Base-by-base conservation (phyloP, 83 land plant genomes). In the Thuja plicata region DNA sequence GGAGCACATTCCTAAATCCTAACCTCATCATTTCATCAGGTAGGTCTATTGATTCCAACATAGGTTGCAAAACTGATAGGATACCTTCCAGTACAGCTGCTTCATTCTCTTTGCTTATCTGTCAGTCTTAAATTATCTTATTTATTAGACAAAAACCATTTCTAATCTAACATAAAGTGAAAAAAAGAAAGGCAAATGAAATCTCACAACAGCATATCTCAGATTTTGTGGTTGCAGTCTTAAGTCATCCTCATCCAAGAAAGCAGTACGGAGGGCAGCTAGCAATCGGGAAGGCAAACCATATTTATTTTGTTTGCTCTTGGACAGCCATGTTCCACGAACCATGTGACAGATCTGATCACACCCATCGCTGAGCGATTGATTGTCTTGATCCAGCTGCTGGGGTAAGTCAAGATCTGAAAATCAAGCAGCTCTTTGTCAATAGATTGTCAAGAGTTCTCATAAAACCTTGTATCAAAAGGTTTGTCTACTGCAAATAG, bases 261-360 rank as follows among this genome's bases (percentile, higher is more conserved):
- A 78, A 84, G 90, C 85, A 41, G 79, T 62, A 38, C 95, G 92
- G 11, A 95, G 92, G 88, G 89, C 84, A 32, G 91, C 86, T 62
- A 95, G 79, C 48, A 95, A 57, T 43, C 87, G 91, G 17, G 92
- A n/a, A 11, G 96, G 95, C 90, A 95, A 71, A 16, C 96, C 95
- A 87, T 92, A 93, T 27, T 89, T 87, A 66, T 81, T 89, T 21
- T 34, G 78, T 60, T 89, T 90, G 74, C 82, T 90, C 41, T 91
- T 91, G 54, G 92, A 92, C 43, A 93, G 73, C 94, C 96, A 92
- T 88, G 95, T 91, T 27, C 92, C 95, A 52, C 95, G 90, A 30
- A 95, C 95, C 96, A 95, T 95, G 84, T 95, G 96, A 78, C 91
- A 87, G 79, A 60, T 87, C 86, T 88, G 77, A 62, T 76, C 40